Conservation (phyloP, 345 rosid species). For the Melaleuca alternifolia region DNA sequence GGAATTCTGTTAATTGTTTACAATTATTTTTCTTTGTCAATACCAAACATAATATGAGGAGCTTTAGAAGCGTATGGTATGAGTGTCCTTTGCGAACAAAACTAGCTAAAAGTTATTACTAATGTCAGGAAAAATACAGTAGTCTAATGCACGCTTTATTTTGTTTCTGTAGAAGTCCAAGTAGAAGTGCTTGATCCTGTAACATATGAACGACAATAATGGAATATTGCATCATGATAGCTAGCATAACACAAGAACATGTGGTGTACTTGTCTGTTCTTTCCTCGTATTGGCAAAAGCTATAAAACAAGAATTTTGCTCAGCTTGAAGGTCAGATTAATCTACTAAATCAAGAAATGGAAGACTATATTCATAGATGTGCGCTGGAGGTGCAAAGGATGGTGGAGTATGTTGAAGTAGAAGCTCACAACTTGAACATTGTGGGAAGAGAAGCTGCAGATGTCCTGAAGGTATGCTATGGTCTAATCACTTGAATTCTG, state of each 20-base stretch:
- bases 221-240: neutral
- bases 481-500: neutral
- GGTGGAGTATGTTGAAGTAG: conserved; percentile 39
- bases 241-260: neutral
- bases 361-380: conserved; percentile 30
- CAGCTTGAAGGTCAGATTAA: conserved; percentile 49
- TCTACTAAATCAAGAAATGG: conserved; percentile 42
- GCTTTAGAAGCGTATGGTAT: neutral
- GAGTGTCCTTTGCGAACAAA: neutral
- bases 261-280: neutral
- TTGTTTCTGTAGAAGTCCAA: neutral
- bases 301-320: neutral
- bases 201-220: neutral
- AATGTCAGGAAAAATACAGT: neutral
- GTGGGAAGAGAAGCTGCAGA: conserved; percentile 74
- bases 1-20: neutral
- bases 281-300: neutral
- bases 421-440: conserved; percentile 33
- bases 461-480: conserved; percentile 35
- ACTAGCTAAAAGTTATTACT: neutral
- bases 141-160: neutral
- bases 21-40: too few species aligned
- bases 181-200: neutral
- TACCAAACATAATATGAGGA: too few species aligned
- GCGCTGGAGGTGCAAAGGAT: conserved; percentile 50